Base-by-base conservation (phyloP, 345 rosid species). In the Heritiera littoralis region DNA sequence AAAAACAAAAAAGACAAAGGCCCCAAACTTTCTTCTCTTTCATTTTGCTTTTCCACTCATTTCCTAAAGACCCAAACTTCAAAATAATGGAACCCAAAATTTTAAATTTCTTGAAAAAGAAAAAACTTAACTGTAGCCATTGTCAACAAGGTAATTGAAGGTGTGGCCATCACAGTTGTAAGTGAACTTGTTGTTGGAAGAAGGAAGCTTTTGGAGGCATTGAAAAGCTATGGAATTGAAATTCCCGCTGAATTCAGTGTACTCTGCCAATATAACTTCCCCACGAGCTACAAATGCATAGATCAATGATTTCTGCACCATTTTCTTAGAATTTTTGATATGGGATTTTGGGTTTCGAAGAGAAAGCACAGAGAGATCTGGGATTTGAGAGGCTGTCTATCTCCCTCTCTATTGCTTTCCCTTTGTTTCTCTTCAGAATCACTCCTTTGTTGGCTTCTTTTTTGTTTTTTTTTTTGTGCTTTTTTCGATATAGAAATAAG, bases 201-300 rank as follows among this genome's bases (percentile, higher is more conserved):
- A 66, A 10, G 85, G 85, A 30, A 85, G 87, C 59, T 85, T 85
- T 81, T 85, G 87, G n/a, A 85, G 87, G 77, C 87, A 85, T 79
- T 85, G 87, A 63, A 75, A 75, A 15, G 87, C 87, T 30, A 85
- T 85, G 76, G 83, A 77, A 30, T 80, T 82, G 80, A 85, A 85
- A 66, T 85, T 85, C 32, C 85, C 87, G 23, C 80, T 80, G 74
- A 77, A 85, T 51, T 85, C 87, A 1, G 87, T 85, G 81, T 74
- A 82, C 75, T 85, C 85, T 0, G 83, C 78, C 5, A 85, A 79
- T n/a, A 85, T 23, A 66, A 85, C 81, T 43, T 54, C 78, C 1
- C 87, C 85, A 2, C 87, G 77, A 2, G 87, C 63, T 15, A 85
- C 85, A 64, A 85, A 82, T 23, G 81, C 79, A 71, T 82, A 85